Conservation (phyloP, 2,329 filamentous ascomycete genomes). For the Cladosporium sp. region DNA sequence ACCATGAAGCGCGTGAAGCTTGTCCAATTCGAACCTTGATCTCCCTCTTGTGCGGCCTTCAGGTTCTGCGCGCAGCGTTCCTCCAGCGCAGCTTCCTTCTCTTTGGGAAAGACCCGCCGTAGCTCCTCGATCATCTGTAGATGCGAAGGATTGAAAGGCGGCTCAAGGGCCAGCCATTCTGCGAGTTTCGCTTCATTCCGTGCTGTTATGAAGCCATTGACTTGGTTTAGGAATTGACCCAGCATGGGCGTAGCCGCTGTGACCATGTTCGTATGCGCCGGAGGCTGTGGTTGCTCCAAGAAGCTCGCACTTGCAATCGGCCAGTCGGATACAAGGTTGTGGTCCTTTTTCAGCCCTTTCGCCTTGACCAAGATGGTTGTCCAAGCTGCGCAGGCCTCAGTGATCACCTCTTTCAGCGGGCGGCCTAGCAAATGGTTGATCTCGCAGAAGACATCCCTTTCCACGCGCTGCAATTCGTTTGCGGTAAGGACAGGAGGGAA, state of each 20-base stretch:
- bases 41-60: conserved; percentile 60
- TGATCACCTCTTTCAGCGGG: conserved; percentile 10
- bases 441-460: conserved; percentile 4
- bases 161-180: conserved; percentile 71
- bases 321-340: neutral
- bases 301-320: neutral
- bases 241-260: conserved; percentile 64
- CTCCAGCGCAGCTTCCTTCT: conserved; percentile 52
- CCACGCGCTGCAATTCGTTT: neutral
- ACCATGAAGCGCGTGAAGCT: conserved; percentile 75
- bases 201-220: conserved; percentile 58
- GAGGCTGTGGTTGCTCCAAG: neutral
- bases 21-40: conserved; percentile 66
- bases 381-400: conserved; percentile 7
- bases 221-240: conserved; percentile 62
- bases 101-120: conserved; percentile 52
- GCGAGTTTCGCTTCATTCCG: conserved; percentile 64
- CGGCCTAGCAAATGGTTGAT: conserved; percentile 8
- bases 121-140: conserved; percentile 65
- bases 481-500: conserved; percentile 8
- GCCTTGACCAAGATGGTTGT: conserved; percentile 5
- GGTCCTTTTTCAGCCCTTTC: neutral
- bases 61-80: conserved; percentile 60
- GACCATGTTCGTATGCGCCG: conserved; percentile 15
- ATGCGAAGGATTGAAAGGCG: conserved; percentile 64